Conservation (phyloP, 2,329 filamentous ascomycete genomes). For the Colletotrichum karsti region DNA sequence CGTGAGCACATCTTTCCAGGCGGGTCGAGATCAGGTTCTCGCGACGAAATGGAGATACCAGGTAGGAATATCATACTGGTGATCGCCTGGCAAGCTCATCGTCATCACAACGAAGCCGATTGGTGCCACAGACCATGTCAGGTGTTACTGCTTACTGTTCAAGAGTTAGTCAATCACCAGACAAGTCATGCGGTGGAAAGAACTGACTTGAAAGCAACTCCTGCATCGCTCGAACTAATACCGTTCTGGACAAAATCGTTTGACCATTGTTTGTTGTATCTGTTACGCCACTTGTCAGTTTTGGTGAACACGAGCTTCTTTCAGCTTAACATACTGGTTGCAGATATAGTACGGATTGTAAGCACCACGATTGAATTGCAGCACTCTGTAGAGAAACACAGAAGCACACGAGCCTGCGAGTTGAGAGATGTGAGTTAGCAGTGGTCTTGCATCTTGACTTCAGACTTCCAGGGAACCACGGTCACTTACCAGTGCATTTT, state of each 20-base stretch:
- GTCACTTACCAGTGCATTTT: not conserved
- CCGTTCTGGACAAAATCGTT: not conserved
- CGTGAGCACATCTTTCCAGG: no score
- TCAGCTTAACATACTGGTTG: not conserved
- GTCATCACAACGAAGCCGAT: no score
- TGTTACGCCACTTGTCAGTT: not conserved
- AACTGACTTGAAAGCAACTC: constrained; percentile 12
- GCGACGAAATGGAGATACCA: no score
- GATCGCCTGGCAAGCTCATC: no score
- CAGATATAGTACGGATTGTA: not conserved
- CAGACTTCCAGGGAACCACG: no score
- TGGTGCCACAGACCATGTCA: no score
- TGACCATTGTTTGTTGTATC: not conserved
- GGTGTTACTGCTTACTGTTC: no score
- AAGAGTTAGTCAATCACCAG: no score
- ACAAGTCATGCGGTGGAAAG: no score
- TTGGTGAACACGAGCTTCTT: no score
- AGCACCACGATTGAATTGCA: not conserved
- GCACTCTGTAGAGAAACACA: not conserved
- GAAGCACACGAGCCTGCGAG: not conserved
- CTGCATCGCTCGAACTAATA: not conserved
- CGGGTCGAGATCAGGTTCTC: no score
- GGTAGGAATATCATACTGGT: no score
- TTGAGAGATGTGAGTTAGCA: not conserved
- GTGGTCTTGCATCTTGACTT: not conserved